Evolutionary conservation across 495 filamentous ascomycete genomes (phyloP).

Genomic region (Friedmanniomyces simplex): DNA sequence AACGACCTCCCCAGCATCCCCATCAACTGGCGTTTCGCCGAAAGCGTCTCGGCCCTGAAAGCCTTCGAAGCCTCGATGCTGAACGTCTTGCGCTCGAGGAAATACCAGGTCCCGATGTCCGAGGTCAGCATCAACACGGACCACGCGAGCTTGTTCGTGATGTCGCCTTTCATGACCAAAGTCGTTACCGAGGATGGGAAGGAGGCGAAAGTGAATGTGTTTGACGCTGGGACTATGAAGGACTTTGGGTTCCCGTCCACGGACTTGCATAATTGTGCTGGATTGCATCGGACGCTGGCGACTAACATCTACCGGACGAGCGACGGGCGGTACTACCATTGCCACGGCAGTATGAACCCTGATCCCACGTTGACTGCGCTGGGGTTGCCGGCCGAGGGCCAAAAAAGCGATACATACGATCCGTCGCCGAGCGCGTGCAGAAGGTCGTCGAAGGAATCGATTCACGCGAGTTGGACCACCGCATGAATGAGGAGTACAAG

Average conservation of each 20-base stretch:
- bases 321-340: conserved; percentile 39
- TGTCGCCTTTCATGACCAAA: conserved; percentile 24
- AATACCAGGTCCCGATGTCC: conserved; percentile 23
- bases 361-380: conserved; percentile 35
- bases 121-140: conserved; percentile 23
- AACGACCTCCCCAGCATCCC: conserved; percentile 26
- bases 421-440: conserved; percentile 12
- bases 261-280: conserved; percentile 20
- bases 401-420: conserved; percentile 19
- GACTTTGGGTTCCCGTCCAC: conserved; percentile 19
- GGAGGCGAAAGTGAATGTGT: not conserved
- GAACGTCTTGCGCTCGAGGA: conserved; percentile 24
- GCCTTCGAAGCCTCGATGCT: conserved; percentile 24
- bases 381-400: conserved; percentile 29
- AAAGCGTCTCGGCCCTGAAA: conserved; percentile 20
- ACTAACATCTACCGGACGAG: conserved; percentile 48
- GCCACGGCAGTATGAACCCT: conserved; percentile 42
- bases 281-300: conserved; percentile 23
- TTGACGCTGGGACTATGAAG: conserved; percentile 4
- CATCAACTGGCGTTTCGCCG: conserved; percentile 33
- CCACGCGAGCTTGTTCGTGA: conserved; percentile 34
- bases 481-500: conserved; percentile 37
- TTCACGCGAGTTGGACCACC: conserved; percentile 33
- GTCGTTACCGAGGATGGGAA: conserved; percentile 22
- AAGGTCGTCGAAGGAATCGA: conserved; percentile 4